A percentile compares a stretch with the other conserved stretches of the same genome.
phyloP scores from a whole-genome alignment of 768 basidiomycete genomes.

The Calocybe indica region DNA sequence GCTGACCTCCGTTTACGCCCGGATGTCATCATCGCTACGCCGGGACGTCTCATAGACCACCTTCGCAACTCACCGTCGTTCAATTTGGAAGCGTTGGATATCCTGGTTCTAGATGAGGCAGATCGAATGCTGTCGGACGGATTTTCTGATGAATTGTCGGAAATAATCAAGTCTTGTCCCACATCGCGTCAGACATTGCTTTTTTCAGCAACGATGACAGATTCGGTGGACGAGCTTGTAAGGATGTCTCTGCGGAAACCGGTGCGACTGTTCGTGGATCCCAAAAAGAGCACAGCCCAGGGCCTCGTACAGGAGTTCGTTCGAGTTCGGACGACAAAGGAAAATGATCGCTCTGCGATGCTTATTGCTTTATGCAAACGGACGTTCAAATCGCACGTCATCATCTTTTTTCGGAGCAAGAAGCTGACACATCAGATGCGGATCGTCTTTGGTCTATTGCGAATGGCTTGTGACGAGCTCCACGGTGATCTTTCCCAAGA shows the following conservation, averaged over 20 bases:
- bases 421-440: conserved; percentile 97
- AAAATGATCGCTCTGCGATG: conserved; percentile 69
- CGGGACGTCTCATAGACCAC: conserved; percentile 96
- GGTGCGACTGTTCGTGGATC: conserved; percentile 92
- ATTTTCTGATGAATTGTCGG: conserved; percentile 89
- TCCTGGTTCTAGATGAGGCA: conserved; percentile 94
- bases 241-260: conserved; percentile 91
- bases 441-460: conserved; percentile 83
- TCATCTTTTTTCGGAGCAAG: conserved; percentile 95
- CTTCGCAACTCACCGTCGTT: conserved; percentile 93
- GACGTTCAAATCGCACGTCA: conserved; percentile 77
- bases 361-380: conserved; percentile 82
- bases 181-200: conserved; percentile 92
- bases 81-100: conserved; percentile 85
- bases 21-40: conserved; percentile 94
- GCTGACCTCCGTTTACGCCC: conserved; percentile 77
- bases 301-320: conserved; percentile 94
- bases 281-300: conserved; percentile 80
- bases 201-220: conserved; percentile 99
- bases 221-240: conserved; percentile 90
- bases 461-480: conserved; percentile 86
- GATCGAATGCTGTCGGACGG: conserved; percentile 96
- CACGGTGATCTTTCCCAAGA: conserved; percentile 97
- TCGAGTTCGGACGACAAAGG: conserved; percentile 77
- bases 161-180: conserved; percentile 91